Evolutionary conservation across 495 filamentous ascomycete species (phyloP).

Genomic region (Podospora australis): DNA sequence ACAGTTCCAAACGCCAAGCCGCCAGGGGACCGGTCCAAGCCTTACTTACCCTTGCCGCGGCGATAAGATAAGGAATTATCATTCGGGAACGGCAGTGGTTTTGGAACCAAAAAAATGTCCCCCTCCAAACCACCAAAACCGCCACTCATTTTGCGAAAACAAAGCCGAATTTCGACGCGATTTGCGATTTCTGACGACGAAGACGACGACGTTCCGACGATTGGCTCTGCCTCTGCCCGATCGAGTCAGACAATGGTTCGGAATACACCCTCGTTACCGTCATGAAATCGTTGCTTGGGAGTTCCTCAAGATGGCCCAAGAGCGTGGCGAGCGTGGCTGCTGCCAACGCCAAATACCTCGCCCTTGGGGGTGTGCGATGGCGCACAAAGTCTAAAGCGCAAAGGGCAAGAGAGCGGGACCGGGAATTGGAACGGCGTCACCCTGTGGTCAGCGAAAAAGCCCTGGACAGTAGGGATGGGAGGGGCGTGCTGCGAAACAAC

Average conservation of each 20-base stretch:
- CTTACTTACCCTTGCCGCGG: not conserved
- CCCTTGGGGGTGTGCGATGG: no score
- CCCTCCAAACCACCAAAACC: not conserved
- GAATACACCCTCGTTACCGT: conserved; percentile 9
- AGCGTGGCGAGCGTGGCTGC: no score
- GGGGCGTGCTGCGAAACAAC: not conserved
- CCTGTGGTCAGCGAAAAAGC: not conserved
- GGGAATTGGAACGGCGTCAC: not conserved
- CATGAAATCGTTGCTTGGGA: conserved; percentile 25
- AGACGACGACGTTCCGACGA: no score
- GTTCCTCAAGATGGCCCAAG: conserved; percentile 13
- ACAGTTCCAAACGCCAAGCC: conserved; percentile 1
- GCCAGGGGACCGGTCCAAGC: no score
- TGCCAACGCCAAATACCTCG: no score
- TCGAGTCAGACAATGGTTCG: conserved; percentile 23
- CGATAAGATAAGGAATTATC: conserved; percentile 4
- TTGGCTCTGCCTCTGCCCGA: not conserved
- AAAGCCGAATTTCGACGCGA: not conserved
- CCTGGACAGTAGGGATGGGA: not conserved
- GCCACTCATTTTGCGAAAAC: not conserved
- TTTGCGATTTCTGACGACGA: not conserved
- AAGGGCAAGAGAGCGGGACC: no score
- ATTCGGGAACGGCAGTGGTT: not conserved
- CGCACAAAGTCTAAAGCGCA: not conserved
- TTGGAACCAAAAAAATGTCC: not conserved